phyloP scores from a whole-genome alignment of 768 basidiomycete genomes.

The Gelatoporia subvermispora region DNA sequence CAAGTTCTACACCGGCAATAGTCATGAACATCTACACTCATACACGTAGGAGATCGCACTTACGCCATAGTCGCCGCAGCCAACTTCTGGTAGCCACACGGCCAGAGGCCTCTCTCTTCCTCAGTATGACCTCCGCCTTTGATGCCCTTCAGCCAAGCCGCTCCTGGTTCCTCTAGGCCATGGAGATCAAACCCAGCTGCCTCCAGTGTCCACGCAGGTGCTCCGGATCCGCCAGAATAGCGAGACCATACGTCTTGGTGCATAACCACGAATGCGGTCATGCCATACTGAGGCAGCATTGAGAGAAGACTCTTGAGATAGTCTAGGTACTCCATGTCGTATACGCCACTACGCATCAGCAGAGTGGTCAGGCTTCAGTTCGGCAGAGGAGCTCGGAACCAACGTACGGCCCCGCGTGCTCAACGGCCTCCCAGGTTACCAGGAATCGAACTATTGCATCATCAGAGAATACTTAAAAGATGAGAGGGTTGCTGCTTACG shows the following conservation, averaged over 20 bases:
- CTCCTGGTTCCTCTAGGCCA: conserved; percentile 74
- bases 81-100: conserved; percentile 90
- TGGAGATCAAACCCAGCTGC: conserved; percentile 80
- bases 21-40: background rate
- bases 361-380: background rate
- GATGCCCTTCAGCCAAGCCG: conserved; percentile 84
- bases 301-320: conserved; percentile 72
- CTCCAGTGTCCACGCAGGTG: conserved; percentile 94
- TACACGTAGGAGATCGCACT: conserved; percentile 24
- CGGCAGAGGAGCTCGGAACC: background rate
- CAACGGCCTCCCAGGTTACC: conserved; percentile 96
- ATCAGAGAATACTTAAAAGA: background rate
- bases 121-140: conserved; percentile 71
- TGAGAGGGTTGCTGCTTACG: conserved; percentile 23
- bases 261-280: conserved; percentile 70
- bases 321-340: conserved; percentile 77
- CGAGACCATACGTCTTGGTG: conserved; percentile 98
- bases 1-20: conserved; percentile 56
- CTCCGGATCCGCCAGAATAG: conserved; percentile 91
- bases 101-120: conserved; percentile 84
- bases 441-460: conserved; percentile 70
- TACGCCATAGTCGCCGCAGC: conserved; percentile 92
- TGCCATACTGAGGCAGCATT: conserved; percentile 65
- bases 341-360: conserved; percentile 54
- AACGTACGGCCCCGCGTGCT: conserved; percentile 88